Evolutionary conservation across 331 rosid genomes (phyloP).

Genomic region (Rhamnella rubrinervis): DNA sequence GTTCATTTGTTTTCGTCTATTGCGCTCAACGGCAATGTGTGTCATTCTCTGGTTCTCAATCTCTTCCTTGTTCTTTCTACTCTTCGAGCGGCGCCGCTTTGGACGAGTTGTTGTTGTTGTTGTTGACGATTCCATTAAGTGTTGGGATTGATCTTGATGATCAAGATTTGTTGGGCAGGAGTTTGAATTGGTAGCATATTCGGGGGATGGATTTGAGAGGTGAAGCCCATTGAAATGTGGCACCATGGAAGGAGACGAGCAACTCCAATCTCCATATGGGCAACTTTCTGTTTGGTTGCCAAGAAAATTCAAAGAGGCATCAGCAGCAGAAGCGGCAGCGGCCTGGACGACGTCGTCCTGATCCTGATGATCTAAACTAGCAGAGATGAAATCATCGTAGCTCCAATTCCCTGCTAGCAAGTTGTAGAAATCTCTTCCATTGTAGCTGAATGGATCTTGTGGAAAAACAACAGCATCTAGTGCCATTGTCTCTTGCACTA

Average conservation of each 20-base stretch:
- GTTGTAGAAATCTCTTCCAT: conserved; percentile 49
- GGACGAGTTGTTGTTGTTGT: conserved; percentile 32
- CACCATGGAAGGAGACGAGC: conserved; percentile 42
- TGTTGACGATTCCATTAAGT: conserved; percentile 16
- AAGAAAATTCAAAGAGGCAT: conserved; percentile 37
- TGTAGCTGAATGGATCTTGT: conserved; percentile 53
- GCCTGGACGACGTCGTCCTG: conserved; percentile 10
- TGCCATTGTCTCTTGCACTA: conserved; percentile 48
- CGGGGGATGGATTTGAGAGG: conserved; percentile 41
- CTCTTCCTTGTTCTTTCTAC: conserved; percentile 74
- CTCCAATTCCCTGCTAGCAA: conserved; percentile 37
- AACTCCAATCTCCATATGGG: conserved; percentile 30
- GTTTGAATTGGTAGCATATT: conserved; percentile 11
- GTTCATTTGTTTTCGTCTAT: conserved; percentile 90
- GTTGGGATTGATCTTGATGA: background rate
- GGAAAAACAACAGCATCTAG: conserved; percentile 72
- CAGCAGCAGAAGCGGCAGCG: too few species aligned
- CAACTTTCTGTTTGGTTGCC: conserved; percentile 50
- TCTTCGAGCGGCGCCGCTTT: conserved; percentile 65
- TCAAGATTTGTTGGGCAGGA: background rate
- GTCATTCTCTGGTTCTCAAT: conserved; percentile 97
- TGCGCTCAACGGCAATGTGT: conserved; percentile 97
- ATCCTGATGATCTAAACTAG: conserved; percentile 19
- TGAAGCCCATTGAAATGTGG: conserved; percentile 40
- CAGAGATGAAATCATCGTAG: conserved; percentile 14